Percentiles rank a stretch among this genome's conserved stretches.
Conservation (phyloP, 768 basidiomycete species). For the Neoboletus subvelutipes region DNA sequence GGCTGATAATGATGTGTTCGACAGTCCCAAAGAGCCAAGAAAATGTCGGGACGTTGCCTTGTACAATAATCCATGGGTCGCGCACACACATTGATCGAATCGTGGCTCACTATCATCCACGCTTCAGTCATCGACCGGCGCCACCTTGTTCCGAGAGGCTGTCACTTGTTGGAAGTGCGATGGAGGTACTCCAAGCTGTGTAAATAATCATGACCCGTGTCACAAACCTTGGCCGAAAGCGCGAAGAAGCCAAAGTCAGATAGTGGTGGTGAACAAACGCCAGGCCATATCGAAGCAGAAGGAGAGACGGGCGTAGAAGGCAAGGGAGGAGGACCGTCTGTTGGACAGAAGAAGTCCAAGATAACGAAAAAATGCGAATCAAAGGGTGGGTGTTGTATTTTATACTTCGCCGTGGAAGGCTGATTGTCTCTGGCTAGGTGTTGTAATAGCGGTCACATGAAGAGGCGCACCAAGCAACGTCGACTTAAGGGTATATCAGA, state of each 20-base stretch:
- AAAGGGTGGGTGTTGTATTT: slow-evolving; percentile 19
- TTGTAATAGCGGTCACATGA: slow-evolving; percentile 18
- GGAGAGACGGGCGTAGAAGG: slow-evolving; percentile 19
- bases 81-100: not conserved
- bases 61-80: too few species aligned
- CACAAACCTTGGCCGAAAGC: slow-evolving; percentile 72
- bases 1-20: too few species aligned
- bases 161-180: not conserved
- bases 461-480: slow-evolving; percentile 53
- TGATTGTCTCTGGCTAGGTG: slow-evolving; percentile 27
- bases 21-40: too few species aligned
- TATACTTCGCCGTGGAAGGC: not conserved
- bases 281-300: slow-evolving; percentile 15
- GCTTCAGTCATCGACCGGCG: not conserved
- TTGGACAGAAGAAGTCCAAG: slow-evolving; percentile 19
- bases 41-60: too few species aligned
- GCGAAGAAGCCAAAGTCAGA: slow-evolving; percentile 40
- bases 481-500: slow-evolving; percentile 63
- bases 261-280: slow-evolving; percentile 23
- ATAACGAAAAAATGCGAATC: slow-evolving; percentile 30
- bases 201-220: slow-evolving; percentile 65
- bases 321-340: slow-evolving; percentile 13
- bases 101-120: not conserved
- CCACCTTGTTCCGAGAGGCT: not conserved
- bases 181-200: not conserved